Conservation (phyloP, 2,329 filamentous ascomycete species). For the Chrysosphaeria jannelii region DNA sequence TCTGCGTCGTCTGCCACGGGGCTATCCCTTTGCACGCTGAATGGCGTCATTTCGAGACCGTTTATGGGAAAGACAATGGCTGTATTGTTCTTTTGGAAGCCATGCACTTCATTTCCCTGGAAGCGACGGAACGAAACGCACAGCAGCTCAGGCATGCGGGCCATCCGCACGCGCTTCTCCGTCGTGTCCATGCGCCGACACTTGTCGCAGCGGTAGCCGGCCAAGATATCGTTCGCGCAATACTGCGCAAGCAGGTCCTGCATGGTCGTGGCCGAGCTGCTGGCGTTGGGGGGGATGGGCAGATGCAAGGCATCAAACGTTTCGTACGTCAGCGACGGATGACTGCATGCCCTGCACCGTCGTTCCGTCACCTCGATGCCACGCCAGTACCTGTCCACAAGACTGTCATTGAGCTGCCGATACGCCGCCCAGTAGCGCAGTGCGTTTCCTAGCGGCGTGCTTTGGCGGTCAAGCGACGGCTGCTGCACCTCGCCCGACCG, state of each 20-base stretch:
- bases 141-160: slow-evolving; percentile 48
- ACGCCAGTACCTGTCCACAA: slow-evolving; percentile 53
- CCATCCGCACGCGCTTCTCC: slow-evolving; percentile 42
- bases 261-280: slow-evolving; percentile 9
- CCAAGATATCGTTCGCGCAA: slow-evolving; percentile 33
- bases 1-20: slow-evolving; percentile 10
- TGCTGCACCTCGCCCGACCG: slow-evolving; percentile 5
- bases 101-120: slow-evolving; percentile 9
- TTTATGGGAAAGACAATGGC: slow-evolving; percentile 50
- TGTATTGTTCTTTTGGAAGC: slow-evolving; percentile 32
- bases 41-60: slow-evolving; percentile 26
- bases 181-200: slow-evolving; percentile 40
- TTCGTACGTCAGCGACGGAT: slow-evolving; percentile 15
- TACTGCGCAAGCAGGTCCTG: slow-evolving; percentile 40
- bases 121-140: slow-evolving; percentile 44
- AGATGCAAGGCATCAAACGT: slow-evolving; percentile 23
- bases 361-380: slow-evolving; percentile 44
- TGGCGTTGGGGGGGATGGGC: slow-evolving; percentile 9
- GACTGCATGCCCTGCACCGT: slow-evolving; percentile 29
- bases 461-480: slow-evolving; percentile 7
- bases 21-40: slow-evolving; percentile 4
- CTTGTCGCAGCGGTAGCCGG: slow-evolving; percentile 41
- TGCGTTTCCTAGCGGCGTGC: slow-evolving; percentile 20
- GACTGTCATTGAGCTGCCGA: slow-evolving; percentile 37
- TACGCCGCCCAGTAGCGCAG: slow-evolving; percentile 47